Evolutionary conservation across 2,329 filamentous ascomycete species (phyloP).

Genomic region (Aspergillus ustus): DNA sequence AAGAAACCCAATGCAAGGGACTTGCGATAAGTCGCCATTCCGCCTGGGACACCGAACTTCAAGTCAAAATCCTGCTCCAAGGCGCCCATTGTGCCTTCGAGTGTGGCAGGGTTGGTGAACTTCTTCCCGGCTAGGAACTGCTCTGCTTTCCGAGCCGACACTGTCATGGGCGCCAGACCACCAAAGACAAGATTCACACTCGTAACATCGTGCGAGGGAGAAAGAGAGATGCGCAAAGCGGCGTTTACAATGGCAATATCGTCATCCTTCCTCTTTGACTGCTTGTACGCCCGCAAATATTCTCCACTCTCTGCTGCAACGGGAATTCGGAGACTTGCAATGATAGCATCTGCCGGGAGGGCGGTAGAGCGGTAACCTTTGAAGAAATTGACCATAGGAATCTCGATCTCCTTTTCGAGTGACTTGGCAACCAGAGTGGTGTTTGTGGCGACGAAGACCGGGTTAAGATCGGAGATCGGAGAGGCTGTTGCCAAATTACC

Average conservation of each 20-base stretch:
- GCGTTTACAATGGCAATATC: slow-evolving; percentile 97
- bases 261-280: slow-evolving; percentile 95
- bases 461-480: slow-evolving; percentile 95
- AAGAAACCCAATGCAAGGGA: slow-evolving; percentile 92
- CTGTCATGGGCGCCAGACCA: slow-evolving; percentile 90
- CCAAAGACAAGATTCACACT: slow-evolving; percentile 85
- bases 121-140: slow-evolving; percentile 76
- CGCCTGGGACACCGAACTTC: slow-evolving; percentile 87
- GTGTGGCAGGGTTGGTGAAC: slow-evolving; percentile 77
- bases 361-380: slow-evolving; percentile 87
- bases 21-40: slow-evolving; percentile 96
- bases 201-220: slow-evolving; percentile 70
- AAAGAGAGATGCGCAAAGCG: slow-evolving; percentile 75
- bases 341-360: slow-evolving; percentile 78
- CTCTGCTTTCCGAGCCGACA: slow-evolving; percentile 80
- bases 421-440: slow-evolving; percentile 82
- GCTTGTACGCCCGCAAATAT: slow-evolving; percentile 89
- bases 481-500: slow-evolving; percentile 94
- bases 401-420: slow-evolving; percentile 71
- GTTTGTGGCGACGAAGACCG: slow-evolving; percentile 86
- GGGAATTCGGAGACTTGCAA: slow-evolving; percentile 85
- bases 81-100: slow-evolving; percentile 88
- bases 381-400: slow-evolving; percentile 94
- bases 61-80: slow-evolving; percentile 90
- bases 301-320: slow-evolving; percentile 75